These are phyloP conservation scores for Yamadazyma epiphylla DNA, from an alignment of 1,139 yeast species.

Conservation along the genomic window DNA sequence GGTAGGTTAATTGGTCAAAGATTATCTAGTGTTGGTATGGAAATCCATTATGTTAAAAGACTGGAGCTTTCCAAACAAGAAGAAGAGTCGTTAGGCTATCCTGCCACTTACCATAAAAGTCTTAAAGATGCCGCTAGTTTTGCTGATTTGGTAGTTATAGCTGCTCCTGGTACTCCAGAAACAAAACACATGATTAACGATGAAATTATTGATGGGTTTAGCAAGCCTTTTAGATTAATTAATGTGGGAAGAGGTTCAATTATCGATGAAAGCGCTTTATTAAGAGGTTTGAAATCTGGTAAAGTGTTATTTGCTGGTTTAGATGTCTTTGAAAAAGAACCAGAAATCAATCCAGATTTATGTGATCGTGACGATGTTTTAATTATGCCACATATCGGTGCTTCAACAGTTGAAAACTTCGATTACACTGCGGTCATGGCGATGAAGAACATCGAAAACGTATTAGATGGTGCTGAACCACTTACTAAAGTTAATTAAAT, in stretches of 20 bases:
- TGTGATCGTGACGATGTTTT: constrained; percentile 64
- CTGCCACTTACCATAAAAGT: constrained; percentile 39
- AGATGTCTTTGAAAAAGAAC: constrained; percentile 77
- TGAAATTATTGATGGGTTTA: constrained; percentile 43
- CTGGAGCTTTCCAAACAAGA: constrained; percentile 36
- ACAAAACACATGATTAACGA: constrained; percentile 56
- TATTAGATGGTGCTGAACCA: constrained; percentile 30
- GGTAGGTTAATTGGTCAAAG: constrained; percentile 64
- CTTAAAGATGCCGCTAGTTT: constrained; percentile 30
- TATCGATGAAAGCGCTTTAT: constrained; percentile 68
- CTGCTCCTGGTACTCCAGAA: constrained; percentile 62
- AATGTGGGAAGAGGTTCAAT: constrained; percentile 78
- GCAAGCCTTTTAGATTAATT: constrained; percentile 56
- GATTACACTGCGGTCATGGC: constrained; percentile 46
- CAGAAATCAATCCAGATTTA: constrained; percentile 50
- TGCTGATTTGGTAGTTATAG: constrained; percentile 61
- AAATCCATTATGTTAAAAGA: constrained; percentile 61
- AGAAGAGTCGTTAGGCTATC: constrained; percentile 38
- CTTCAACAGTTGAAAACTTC: constrained; percentile 55
- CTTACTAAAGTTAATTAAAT: constrained; percentile 32
- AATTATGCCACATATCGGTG: constrained; percentile 74
- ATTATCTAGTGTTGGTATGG: constrained; percentile 60
- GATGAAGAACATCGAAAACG: constrained; percentile 43
- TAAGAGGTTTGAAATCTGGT: constrained; percentile 64
- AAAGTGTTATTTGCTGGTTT: constrained; percentile 71